Evolutionary conservation across 345 rosid genomes (phyloP).

Genomic region (Microthlaspi erraticum): DNA sequence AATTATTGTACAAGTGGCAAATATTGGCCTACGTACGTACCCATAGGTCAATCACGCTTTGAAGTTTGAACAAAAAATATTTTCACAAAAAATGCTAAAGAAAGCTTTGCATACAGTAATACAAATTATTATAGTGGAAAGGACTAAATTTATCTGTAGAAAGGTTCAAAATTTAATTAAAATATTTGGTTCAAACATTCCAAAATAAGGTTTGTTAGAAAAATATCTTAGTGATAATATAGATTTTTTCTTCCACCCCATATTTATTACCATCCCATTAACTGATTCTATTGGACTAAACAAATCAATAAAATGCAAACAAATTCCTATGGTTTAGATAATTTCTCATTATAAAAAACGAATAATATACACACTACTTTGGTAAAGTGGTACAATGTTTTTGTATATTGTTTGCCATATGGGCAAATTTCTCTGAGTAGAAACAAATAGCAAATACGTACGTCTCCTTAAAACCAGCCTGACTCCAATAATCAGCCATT

Average conservation of each 20-base stretch:
- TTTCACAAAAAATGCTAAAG: too few species aligned
- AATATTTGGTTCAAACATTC: not conserved
- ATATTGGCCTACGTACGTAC: conserved; percentile 15
- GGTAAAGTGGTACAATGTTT: conserved; percentile 18
- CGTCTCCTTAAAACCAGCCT: conserved; percentile 38
- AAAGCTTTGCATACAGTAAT: too few species aligned
- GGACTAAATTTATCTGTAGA: not conserved
- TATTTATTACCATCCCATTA: conserved; percentile 19
- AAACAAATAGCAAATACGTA: conserved; percentile 45
- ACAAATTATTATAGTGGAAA: conserved; percentile 3
- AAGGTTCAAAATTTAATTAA: not conserved
- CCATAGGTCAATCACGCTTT: not conserved
- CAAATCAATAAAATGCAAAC: not conserved
- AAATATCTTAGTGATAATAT: not conserved
- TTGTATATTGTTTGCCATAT: conserved; percentile 2
- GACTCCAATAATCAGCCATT: conserved; percentile 21
- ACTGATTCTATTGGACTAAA: conserved; percentile 9
- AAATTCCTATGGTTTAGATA: conserved; percentile 1
- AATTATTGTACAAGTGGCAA: conserved; percentile 1
- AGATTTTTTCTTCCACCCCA: too few species aligned
- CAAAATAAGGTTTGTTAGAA: not conserved
- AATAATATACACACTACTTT: conserved; percentile 7
- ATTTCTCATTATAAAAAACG: not conserved
- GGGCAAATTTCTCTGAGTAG: conserved; percentile 11
- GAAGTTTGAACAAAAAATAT: not conserved